Evolutionary conservation across 2,329 filamentous ascomycete genomes (phyloP), one percentile per base, ranked within the genome.

Genomic region (Fusarium cyanostomum): DNA sequence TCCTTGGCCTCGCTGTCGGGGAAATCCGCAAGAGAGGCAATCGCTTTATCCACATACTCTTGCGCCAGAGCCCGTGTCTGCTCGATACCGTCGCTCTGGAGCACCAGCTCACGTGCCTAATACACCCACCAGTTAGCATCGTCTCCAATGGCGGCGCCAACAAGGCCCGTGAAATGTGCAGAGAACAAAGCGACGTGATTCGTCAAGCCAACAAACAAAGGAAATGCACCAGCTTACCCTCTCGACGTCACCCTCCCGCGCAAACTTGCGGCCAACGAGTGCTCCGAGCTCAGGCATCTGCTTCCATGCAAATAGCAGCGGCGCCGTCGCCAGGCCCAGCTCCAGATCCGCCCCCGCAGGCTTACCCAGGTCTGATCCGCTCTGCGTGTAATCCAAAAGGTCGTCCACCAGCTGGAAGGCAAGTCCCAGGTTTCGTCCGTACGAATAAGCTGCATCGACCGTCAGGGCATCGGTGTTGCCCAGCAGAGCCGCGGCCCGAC

Each of bases 391-490:
- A 77, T 99, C 95, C 70, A 99, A 83, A 90, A 99, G 92, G 75
- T 99, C 95, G 74, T 99, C 95, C 13, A 99, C 94, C 9, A 99
- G 84, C 82, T 99, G 95, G 80, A 99, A 99, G 2, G 95, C 95
- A 52, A 99, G 79, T 1, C 95, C 95, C 42, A 99, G 77, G 71
- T 99, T 98, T 78, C 92, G 92, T 49, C 95, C 95, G 73, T 98
- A 99, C 13, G 85, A 78, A 74, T 99, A 99, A 2, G 94, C 92
- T 9, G 93, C 91, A 67, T 99, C 94, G 3, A 97, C 92, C 2
- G 95, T 92, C 60, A 89, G 85, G 1, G 84, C 83, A 30, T 93
- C 86, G 30, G 89, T 86, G 12, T 92, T 88, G 27, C 95, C 94
- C 15, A 99, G 83, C 41, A 99, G 81, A 3, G 95, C 94, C 3